A percentile compares a stretch with the other conserved stretches of the same genome.
Evolutionary conservation across 1,139 yeast species (phyloP).

Genomic region (Pichia sp.): DNA sequence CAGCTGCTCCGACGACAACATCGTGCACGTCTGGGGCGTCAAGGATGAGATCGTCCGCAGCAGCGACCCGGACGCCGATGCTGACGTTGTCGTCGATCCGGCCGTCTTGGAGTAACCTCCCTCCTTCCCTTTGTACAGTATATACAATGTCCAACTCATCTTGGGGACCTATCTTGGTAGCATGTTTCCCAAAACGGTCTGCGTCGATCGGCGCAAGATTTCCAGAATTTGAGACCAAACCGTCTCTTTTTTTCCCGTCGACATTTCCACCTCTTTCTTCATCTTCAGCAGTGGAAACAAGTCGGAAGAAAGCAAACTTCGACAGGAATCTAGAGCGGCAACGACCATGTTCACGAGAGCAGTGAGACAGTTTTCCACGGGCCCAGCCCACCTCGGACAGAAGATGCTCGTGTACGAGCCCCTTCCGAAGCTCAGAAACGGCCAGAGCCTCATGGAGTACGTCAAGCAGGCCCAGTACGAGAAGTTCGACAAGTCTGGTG

Average conservation of each 20-base stretch:
- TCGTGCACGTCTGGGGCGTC: conserved; percentile 73
- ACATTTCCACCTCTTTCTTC: too few relatives aligned
- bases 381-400: conserved; percentile 2
- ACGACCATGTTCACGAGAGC: not conserved
- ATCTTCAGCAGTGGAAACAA: too few relatives aligned
- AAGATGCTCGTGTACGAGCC: conserved; percentile 48
- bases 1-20: conserved; percentile 71
- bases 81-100: conserved; percentile 23
- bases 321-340: too few relatives aligned
- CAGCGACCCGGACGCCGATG: conserved; percentile 29
- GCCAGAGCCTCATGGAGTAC: conserved; percentile 45
- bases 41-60: conserved; percentile 45
- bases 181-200: too few relatives aligned
- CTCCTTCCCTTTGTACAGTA: not conserved
- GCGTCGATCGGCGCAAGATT: too few relatives aligned
- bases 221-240: too few relatives aligned
- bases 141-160: not conserved
- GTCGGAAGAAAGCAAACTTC: too few relatives aligned
- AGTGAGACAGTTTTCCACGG: conserved; percentile 10
- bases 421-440: conserved; percentile 48
- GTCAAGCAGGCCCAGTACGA: conserved; percentile 48
- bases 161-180: too few relatives aligned
- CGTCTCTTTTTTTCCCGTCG: too few relatives aligned
- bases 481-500: conserved; percentile 69
- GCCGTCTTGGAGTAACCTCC: conserved; percentile 5